Evolutionary conservation across 2,329 filamentous ascomycete species (phyloP), one percentile per base, ranked within the genome.

Genomic region (Xylaria sp.): DNA sequence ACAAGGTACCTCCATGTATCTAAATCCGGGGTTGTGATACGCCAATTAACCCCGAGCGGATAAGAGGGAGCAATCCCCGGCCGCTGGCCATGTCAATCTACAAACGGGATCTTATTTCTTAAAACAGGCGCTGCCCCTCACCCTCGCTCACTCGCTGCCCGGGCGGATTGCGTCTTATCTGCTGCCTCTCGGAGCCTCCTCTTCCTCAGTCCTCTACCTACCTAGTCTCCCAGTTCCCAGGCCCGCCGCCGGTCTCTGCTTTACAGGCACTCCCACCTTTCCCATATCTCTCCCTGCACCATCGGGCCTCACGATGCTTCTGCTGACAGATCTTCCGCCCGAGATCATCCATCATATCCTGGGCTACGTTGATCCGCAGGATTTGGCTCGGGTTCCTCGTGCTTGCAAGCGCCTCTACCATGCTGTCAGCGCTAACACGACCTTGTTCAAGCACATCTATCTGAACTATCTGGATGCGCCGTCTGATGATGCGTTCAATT

Each of bases 311-410:
- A 56, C 60, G 27, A 72, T 57, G 40, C 77, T 76, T 74, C 60
- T 68, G 57, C 54, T 81, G n/a, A 75, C 72, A 0, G 71, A 76
- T 43, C 81, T 89, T 21, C 87, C 87, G 8, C 79, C 83, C 6
- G 89, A 91, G 77, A 80, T 90, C 41, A 72, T 90, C 25, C 85
- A 89, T 68, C 78, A 82, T 69, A 85, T 91, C 65, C 78, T 91
- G 64, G 75, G 73, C 59, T 80, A 81, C 66, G 79, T 89, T 37
- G 75, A 83, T 27, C 85, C 86, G 1, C 72, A 75, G 40, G 88
- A 90, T 64, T 75, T 91, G 8, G 77, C 80, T 1, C 71, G 75
- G 7, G 71, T 90, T 44, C 79, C 81, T 37, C 74, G 73, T 60
- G 82, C 82, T 47, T 90, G 85, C 71, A 79, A 75, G 17, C 72